A percentile compares a stretch with the other conserved stretches of the same genome.
Conservation (phyloP, 2,329 filamentous ascomycete genomes). For the Aspergillus ibericus region DNA sequence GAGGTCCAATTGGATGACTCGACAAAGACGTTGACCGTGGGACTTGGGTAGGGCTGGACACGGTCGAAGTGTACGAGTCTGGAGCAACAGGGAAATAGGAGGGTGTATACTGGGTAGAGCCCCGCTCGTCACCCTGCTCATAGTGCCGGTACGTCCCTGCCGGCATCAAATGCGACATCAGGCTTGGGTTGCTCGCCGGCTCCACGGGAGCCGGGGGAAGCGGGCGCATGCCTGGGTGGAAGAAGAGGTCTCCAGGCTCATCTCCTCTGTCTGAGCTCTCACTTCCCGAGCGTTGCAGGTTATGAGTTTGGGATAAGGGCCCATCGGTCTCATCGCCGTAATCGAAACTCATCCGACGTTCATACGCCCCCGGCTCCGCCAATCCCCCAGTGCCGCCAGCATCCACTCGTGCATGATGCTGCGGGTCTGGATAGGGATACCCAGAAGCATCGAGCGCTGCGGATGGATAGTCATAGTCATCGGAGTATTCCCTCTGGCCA, state of each 20-base stretch:
- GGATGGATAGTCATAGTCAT: slow-evolving; percentile 38
- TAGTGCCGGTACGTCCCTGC: slow-evolving; percentile 60
- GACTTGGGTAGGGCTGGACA: slow-evolving; percentile 51
- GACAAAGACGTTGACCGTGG: slow-evolving; percentile 79
- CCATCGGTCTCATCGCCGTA: slow-evolving; percentile 83
- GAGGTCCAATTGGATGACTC: slow-evolving; percentile 76
- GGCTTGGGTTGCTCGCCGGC: slow-evolving; percentile 46
- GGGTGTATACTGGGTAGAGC: slow-evolving; percentile 39
- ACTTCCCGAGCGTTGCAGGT: slow-evolving; percentile 50
- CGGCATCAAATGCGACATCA: slow-evolving; percentile 50
- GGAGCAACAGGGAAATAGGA: slow-evolving; percentile 43
- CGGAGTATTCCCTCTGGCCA: slow-evolving; percentile 28
- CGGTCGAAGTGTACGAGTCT: slow-evolving; percentile 53
- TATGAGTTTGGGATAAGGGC: slow-evolving; percentile 56
- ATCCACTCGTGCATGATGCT: slow-evolving; percentile 71
- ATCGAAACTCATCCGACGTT: slow-evolving; percentile 79
- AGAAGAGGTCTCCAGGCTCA: slow-evolving; percentile 88
- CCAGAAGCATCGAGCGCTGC: slow-evolving; percentile 52
- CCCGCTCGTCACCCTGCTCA: slow-evolving; percentile 44
- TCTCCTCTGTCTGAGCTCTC: slow-evolving; percentile 70
- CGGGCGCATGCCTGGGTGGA: slow-evolving; percentile 76
- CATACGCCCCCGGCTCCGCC: slow-evolving; percentile 66
- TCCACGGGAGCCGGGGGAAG: slow-evolving; percentile 65
- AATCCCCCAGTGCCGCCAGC: slow-evolving; percentile 88
- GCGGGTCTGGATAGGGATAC: slow-evolving; percentile 59